Conservation (phyloP, 2,329 filamentous ascomycete species). For the Fusarium caatingaense region DNA sequence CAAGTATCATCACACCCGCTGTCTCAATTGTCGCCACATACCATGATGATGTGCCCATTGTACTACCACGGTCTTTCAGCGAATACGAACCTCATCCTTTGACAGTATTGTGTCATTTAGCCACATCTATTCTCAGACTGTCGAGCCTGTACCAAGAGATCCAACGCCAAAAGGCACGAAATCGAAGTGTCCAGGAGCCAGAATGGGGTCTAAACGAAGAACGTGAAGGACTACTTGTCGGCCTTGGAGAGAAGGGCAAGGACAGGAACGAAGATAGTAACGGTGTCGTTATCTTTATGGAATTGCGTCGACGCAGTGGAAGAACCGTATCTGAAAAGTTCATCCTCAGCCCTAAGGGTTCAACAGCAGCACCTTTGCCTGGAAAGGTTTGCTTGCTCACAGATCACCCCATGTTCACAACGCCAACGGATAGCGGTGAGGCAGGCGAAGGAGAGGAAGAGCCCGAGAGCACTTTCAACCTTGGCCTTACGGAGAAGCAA, state of each 20-base stretch:
- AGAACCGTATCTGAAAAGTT: conserved; percentile 78
- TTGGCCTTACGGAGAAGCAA: conserved; percentile 92
- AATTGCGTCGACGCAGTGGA: conserved; percentile 86
- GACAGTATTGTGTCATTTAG: conserved; percentile 81
- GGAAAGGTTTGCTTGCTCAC: conserved; percentile 70
- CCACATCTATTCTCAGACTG: conserved; percentile 84
- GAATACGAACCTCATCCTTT: conserved; percentile 77
- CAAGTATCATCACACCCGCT: conserved; percentile 71
- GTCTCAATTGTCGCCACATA: conserved; percentile 83
- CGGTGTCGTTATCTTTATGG: conserved; percentile 82
- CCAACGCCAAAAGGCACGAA: conserved; percentile 77
- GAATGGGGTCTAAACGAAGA: conserved; percentile 82
- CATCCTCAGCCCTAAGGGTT: conserved; percentile 56
- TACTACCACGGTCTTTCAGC: conserved; percentile 55
- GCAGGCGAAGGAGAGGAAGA: conserved; percentile 61
- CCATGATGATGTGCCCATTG: conserved; percentile 80
- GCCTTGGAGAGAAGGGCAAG: conserved; percentile 65
- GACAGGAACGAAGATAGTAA: conserved; percentile 49
- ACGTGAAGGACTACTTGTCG: conserved; percentile 81
- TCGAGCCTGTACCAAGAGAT: conserved; percentile 80
- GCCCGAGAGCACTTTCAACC: conserved; percentile 82
- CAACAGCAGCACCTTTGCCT: conserved; percentile 25
- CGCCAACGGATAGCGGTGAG: conserved; percentile 52
- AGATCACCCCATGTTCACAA: conserved; percentile 78
- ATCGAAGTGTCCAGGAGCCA: conserved; percentile 80